Conservation (phyloP, 352 stramenopile genomes). For the Globisporangium acanthophoron region DNA sequence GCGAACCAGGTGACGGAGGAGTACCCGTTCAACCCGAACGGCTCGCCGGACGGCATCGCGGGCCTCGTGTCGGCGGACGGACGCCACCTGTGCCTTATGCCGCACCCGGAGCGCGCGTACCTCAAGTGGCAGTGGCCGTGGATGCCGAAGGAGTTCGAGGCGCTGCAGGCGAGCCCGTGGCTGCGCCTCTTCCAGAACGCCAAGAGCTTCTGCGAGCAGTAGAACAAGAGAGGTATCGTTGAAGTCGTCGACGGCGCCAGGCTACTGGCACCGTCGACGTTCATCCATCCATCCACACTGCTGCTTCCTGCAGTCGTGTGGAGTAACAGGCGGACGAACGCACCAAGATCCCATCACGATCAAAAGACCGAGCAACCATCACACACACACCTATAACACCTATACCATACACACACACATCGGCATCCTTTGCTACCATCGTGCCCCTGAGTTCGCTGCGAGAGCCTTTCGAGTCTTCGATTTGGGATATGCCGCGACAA, state of each 20-base stretch:
- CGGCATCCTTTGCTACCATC: too few relatives aligned
- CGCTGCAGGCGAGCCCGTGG: slow-evolving; percentile 90
- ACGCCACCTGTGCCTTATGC: slow-evolving; percentile 99
- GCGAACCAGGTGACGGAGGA: slow-evolving; percentile 90
- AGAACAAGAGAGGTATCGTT: slow-evolving; percentile 1
- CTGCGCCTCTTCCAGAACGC: slow-evolving; percentile 99
- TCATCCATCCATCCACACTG: too few relatives aligned
- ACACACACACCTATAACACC: too few relatives aligned
- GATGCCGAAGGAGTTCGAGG: slow-evolving; percentile 83
- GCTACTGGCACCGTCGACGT: not conserved
- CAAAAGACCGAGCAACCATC: too few relatives aligned
- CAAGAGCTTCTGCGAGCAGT: slow-evolving; percentile 93
- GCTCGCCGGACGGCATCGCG: slow-evolving; percentile 95
- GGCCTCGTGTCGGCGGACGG: slow-evolving; percentile 96
- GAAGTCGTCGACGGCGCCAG: not conserved
- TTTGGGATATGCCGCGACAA: too few relatives aligned
- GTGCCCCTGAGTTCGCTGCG: too few relatives aligned
- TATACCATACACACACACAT: too few relatives aligned
- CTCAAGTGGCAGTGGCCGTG: slow-evolving; percentile 98
- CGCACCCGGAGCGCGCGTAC: slow-evolving; percentile 97
- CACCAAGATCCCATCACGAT: too few relatives aligned
- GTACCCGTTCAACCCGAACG: slow-evolving; percentile 99
- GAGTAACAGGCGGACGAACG: too few relatives aligned
- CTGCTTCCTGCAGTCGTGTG: too few relatives aligned
- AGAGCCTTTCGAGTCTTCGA: too few relatives aligned